phyloP scores from a whole-genome alignment of 2,329 filamentous ascomycete genomes.

The Sclerotinia subarctica region DNA sequence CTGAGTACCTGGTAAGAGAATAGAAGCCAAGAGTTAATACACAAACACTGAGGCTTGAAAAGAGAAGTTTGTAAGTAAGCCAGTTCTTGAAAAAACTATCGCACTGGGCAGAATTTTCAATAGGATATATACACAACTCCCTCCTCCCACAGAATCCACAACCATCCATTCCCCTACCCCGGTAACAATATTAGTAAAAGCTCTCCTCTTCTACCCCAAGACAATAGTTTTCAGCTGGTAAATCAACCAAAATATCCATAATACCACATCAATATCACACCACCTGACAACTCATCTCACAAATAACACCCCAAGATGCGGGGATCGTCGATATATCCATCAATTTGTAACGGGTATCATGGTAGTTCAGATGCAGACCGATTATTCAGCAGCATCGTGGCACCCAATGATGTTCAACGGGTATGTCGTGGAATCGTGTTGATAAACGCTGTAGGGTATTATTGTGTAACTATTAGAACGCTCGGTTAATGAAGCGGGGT shows the following conservation, averaged over 20 bases:
- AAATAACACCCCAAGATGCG: not conserved
- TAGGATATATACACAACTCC: not conserved
- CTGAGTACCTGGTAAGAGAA: not conserved
- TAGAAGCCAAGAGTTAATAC: not conserved
- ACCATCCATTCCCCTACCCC: not conserved
- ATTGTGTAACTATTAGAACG: not conserved
- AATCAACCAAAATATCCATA: not conserved
- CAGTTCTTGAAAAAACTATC: not conserved
- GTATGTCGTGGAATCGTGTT: not conserved
- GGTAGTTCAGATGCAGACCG: not conserved
- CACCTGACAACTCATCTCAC: not conserved
- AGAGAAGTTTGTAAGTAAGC: not conserved
- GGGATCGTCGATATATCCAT: not conserved
- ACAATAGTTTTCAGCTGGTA: not conserved
- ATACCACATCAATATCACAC: not conserved
- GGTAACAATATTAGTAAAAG: not conserved
- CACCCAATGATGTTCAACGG: not conserved
- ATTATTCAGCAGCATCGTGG: not conserved
- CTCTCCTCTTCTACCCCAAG: not conserved
- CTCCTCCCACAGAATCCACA: no score
- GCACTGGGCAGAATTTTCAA: not conserved
- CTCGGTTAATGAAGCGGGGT: not conserved
- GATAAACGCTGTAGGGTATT: fast-evolving
- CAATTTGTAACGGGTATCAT: not conserved
- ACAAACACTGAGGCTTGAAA: not conserved